phyloP scores from a whole-genome alignment of 2,329 filamentous ascomycete species.

The Paracamarosporium sp. region DNA sequence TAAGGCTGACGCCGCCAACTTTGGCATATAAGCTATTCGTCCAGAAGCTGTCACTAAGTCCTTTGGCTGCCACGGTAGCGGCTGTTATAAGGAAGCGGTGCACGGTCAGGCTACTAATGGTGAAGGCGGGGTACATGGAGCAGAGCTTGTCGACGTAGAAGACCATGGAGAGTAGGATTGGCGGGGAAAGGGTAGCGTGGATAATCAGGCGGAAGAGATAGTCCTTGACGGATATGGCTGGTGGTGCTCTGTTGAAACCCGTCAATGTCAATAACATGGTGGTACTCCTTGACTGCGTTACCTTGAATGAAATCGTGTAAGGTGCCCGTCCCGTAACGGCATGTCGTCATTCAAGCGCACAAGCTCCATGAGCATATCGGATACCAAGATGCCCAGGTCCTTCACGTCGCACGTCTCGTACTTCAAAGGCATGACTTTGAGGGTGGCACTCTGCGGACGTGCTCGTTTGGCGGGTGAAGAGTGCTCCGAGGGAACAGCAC shows the following conservation, averaged over 20 bases:
- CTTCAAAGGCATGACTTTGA: slow-evolving; percentile 69
- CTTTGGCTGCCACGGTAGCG: slow-evolving; percentile 94
- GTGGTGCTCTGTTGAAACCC: slow-evolving; percentile 64
- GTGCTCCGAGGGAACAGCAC: slow-evolving; percentile 19
- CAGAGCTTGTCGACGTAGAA: slow-evolving; percentile 98
- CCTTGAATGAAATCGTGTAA: slow-evolving; percentile 96
- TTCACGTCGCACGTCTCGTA: slow-evolving; percentile 85
- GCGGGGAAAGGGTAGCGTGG: slow-evolving; percentile 90
- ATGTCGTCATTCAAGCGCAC: slow-evolving; percentile 91
- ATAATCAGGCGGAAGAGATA: slow-evolving; percentile 92
- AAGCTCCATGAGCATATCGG: slow-evolving; percentile 94
- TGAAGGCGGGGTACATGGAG: slow-evolving; percentile 90
- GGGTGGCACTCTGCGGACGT: slow-evolving; percentile 47
- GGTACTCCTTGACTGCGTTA: slow-evolving; percentile 48
- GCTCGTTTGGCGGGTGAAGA: slow-evolving; percentile 40
- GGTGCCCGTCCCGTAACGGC: slow-evolving; percentile 80
- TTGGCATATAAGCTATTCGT: slow-evolving; percentile 96
- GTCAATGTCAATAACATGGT: slow-evolving; percentile 11
- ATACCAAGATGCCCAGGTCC: slow-evolving; percentile 88
- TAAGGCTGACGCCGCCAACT: slow-evolving; percentile 89
- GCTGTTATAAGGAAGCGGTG: slow-evolving; percentile 97
- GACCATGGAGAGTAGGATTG: slow-evolving; percentile 96
- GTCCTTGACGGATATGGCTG: slow-evolving; percentile 91
- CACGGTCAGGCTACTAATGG: slow-evolving; percentile 93
- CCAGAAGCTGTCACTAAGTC: slow-evolving; percentile 96